A percentile compares a stretch with the other conserved stretches of the same genome.
Evolutionary conservation across 176 grass and related monocot genomes (phyloP).

Genomic region (Carex cristatella): DNA sequence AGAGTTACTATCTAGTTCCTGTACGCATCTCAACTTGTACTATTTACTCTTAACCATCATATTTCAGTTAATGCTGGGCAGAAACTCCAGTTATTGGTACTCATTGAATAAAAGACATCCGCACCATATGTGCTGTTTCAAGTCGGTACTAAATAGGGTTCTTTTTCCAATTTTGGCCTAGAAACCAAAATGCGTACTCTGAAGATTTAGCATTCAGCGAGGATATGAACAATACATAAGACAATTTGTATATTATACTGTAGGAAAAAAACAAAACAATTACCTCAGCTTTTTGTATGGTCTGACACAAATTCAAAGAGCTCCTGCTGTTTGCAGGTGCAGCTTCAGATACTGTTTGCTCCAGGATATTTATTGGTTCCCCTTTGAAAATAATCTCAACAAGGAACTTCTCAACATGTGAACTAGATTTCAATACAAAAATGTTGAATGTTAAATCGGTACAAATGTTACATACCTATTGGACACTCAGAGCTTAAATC

Average conservation of each 20-base stretch:
- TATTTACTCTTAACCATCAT: background rate
- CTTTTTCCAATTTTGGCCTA: background rate
- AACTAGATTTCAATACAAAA: background rate
- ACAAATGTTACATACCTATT: background rate
- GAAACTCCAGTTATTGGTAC: background rate
- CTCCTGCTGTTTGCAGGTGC: background rate
- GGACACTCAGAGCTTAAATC: background rate
- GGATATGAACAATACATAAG: background rate
- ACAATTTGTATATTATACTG: background rate
- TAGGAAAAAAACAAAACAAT: background rate
- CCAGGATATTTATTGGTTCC: background rate
- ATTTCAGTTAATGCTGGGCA: background rate
- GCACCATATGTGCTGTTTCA: background rate
- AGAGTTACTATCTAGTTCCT: background rate
- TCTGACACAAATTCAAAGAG: background rate
- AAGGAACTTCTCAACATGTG: background rate
- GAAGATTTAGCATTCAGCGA: background rate
- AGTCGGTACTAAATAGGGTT: background rate
- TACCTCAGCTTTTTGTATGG: conserved; percentile 8
- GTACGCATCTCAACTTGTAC: background rate
- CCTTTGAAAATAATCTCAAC: background rate
- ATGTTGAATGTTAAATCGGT: background rate
- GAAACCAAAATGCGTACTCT: background rate
- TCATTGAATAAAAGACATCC: background rate
- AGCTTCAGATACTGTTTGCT: background rate